Evolutionary conservation across 1,284 basidiomycete species (phyloP).

Genomic region (Marasmius sp.): DNA sequence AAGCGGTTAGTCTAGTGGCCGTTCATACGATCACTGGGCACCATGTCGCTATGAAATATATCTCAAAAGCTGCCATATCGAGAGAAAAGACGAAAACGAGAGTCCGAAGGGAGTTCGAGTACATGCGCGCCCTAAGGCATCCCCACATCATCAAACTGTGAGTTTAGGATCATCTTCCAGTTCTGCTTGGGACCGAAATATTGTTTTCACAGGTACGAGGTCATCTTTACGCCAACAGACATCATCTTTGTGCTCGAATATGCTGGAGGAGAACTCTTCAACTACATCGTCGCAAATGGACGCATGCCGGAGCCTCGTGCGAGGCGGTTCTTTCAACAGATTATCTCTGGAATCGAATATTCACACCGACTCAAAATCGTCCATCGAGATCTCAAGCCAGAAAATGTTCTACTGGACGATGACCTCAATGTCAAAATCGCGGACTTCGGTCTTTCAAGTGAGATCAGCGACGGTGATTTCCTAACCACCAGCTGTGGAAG

Average conservation of each 20-base stretch:
- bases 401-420: constrained; percentile 82
- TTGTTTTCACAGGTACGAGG: constrained; percentile 76
- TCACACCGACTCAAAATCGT: constrained; percentile 94
- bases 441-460: constrained; percentile 92
- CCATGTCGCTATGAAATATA: constrained; percentile 97
- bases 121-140: constrained; percentile 88
- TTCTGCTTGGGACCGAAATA: constrained; percentile 4
- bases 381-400: constrained; percentile 94
- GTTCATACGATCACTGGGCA: constrained; percentile 93
- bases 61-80: constrained; percentile 92
- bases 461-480: constrained; percentile 94
- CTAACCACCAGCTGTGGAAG: constrained; percentile 93
- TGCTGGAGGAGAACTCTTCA: constrained; percentile 91
- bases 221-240: constrained; percentile 89
- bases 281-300: constrained; percentile 90
- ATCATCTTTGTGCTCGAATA: constrained; percentile 97
- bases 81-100: constrained; percentile 89
- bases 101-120: constrained; percentile 94
- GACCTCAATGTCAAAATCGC: constrained; percentile 91
- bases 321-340: constrained; percentile 92
- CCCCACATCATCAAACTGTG: constrained; percentile 96
- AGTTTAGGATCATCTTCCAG: constrained; percentile 26
- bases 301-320: constrained; percentile 85
- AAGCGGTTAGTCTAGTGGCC: constrained; percentile 64
- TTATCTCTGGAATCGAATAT: constrained; percentile 95